A percentile compares a stretch with the other conserved stretches of the same genome.
Evolutionary conservation across 176 grass and related monocot genomes (phyloP).

Genomic region (Alopecurus myosuroides): DNA sequence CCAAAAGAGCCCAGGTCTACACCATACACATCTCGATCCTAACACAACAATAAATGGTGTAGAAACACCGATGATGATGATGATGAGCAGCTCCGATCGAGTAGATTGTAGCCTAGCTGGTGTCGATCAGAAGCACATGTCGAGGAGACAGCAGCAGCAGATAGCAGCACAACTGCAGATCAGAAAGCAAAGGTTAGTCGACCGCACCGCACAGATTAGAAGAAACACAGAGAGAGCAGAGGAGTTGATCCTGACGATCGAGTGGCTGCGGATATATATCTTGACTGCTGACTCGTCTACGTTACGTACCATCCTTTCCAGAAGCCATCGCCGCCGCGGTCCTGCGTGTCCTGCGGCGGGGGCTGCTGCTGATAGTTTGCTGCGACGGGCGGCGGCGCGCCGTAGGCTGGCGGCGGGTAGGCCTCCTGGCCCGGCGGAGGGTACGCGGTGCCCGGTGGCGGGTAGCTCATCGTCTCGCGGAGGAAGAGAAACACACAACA

Average conservation of each 20-base stretch:
- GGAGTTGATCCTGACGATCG: background rate
- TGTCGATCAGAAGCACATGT: slow-evolving; percentile 48
- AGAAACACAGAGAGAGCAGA: background rate
- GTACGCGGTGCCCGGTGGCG: slow-evolving; percentile 34
- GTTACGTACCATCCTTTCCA: slow-evolving; percentile 66
- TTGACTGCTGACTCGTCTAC: background rate
- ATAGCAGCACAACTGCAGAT: slow-evolving; percentile 53
- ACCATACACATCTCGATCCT: background rate
- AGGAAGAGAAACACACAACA: background rate
- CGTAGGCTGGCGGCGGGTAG: slow-evolving; percentile 48
- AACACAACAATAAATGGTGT: background rate
- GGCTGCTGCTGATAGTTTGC: slow-evolving; percentile 21
- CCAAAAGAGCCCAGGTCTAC: background rate
- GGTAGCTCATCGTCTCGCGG: no score
- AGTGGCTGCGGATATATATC: background rate
- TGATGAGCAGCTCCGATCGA: background rate
- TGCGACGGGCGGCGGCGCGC: slow-evolving; percentile 38
- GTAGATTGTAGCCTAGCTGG: background rate
- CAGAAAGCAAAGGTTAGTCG: background rate
- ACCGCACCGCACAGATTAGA: background rate
- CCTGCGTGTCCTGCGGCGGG: slow-evolving; percentile 16
- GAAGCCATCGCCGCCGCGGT: slow-evolving; percentile 45
- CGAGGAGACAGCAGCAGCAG: slow-evolving; percentile 73
- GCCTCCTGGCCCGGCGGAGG: slow-evolving; percentile 33
- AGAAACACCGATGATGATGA: background rate